Evolutionary conservation across 1,284 basidiomycete species (phyloP), one percentile per base, ranked within the genome.

Genomic region (Microbotryomycetes sp.): DNA sequence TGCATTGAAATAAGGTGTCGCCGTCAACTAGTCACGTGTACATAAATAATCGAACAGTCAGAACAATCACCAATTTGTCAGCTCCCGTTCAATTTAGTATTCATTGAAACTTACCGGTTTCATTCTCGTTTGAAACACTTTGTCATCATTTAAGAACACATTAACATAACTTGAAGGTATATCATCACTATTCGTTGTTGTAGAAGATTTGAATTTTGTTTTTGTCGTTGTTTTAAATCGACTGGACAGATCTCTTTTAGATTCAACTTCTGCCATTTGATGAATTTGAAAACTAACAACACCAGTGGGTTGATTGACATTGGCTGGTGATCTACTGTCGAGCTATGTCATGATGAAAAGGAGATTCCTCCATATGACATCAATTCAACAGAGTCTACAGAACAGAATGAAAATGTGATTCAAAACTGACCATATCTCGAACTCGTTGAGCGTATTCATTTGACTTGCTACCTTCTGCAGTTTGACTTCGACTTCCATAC

Each of bases 211-310:
- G 47, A 54, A 9, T 6, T 49, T 23, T 16, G 9, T n/a, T 29
- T 51, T 23, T 1, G 52, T 4, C 4, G 30, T 45, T 4, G 49
- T 16, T n/a, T 57, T 32, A 22, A 61, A 9, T 12, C 36, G 36
- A n/a, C n/a, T n/a, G 50, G 29, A 7, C 60, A 54, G 50, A 51
- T 22, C 23, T 23, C 16, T 28, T 52, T 56, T 12, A 22, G 54
- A 52, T 12, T 60, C 60, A 16, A 69, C 46, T 14, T 64, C 61
- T 1, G 63, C 54, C 45, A 69, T 54, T 25, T 67, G 66, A 54
- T 69, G 68, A 7, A 69, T 47, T 50, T 67, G 63, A 45, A 65
- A 64, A 5, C 57, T 56, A 45, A 69, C 56, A 31, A 69, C 62
- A 2, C 68, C 68, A n/a, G 61, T 64, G 1, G 42, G 51, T 42